Conservation (phyloP, 2,329 filamentous ascomycete genomes). For the Hirsutella thompsonii region DNA sequence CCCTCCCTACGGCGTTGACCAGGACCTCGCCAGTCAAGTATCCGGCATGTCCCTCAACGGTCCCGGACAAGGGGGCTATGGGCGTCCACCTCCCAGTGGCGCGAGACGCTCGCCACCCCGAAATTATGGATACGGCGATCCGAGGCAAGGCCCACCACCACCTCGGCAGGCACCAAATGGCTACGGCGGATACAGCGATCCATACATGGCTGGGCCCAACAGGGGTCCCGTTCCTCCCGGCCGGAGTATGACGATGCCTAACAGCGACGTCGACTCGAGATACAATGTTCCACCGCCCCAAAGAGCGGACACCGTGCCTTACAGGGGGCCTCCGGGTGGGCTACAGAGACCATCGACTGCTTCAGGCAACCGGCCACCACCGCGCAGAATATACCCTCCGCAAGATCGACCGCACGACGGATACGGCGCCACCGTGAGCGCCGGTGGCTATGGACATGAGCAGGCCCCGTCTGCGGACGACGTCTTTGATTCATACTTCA, state of each 20-base stretch:
- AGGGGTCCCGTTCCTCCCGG: conserved; percentile 34
- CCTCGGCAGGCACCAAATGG: conserved; percentile 7
- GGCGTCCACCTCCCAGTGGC: conserved; percentile 10
- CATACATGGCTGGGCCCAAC: conserved; percentile 14
- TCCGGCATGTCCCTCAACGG: conserved; percentile 21
- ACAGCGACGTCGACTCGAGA: conserved; percentile 29
- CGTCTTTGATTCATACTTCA: conserved; percentile 43
- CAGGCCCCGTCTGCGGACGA: conserved; percentile 30
- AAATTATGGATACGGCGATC: conserved; percentile 19
- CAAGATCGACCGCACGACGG: conserved; percentile 24
- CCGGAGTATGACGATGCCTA: conserved; percentile 51
- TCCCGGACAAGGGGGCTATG: conserved; percentile 12
- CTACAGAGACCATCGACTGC: conserved; percentile 44
- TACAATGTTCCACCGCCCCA: conserved; percentile 19
- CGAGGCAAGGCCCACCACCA: conserved; percentile 14
- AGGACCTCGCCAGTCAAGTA: conserved; percentile 20
- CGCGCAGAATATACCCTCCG: conserved; percentile 36
- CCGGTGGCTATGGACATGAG: conserved; percentile 14
- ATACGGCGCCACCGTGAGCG: conserved; percentile 12
- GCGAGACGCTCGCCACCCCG: conserved; percentile 14
- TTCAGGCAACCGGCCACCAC: conserved; percentile 35
- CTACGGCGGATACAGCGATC: conserved; percentile 15
- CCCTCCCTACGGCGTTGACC: conserved; percentile 12
- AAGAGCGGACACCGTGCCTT: conserved; percentile 31
- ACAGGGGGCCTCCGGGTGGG: conserved; percentile 29